Evolutionary conservation across 768 basidiomycete genomes (phyloP).

Genomic region (Psilocybe subaeruginosa): DNA sequence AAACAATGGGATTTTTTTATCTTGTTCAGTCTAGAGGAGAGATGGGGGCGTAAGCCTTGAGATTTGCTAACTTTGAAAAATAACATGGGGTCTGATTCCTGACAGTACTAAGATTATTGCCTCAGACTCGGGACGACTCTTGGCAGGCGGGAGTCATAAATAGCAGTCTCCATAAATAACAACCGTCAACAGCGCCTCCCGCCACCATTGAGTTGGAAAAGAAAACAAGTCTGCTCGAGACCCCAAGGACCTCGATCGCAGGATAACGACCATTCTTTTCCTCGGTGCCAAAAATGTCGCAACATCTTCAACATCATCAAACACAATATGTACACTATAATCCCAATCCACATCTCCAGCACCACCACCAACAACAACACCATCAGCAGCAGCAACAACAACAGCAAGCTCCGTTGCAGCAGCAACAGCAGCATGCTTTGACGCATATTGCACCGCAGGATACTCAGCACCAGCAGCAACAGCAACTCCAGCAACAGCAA

Average conservation of each 20-base stretch:
- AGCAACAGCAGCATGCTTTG: slow-evolving; percentile 24
- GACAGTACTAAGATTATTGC: too few species aligned
- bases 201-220: slow-evolving; percentile 22
- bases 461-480: slow-evolving; percentile 23
- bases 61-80: too few species aligned
- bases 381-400: slow-evolving; percentile 35
- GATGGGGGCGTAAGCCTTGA: too few species aligned
- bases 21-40: too few species aligned
- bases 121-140: too few species aligned
- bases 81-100: too few species aligned
- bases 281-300: slow-evolving; percentile 43
- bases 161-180: background rate
- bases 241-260: slow-evolving; percentile 45
- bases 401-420: slow-evolving; percentile 2
- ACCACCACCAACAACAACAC: slow-evolving; percentile 33
- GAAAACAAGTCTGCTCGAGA: slow-evolving; percentile 21
- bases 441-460: slow-evolving; percentile 34
- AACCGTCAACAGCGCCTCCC: slow-evolving; percentile 14
- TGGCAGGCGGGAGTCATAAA: background rate
- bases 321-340: slow-evolving; percentile 23
- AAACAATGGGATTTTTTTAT: too few species aligned
- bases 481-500: slow-evolving; percentile 17
- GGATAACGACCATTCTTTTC: slow-evolving; percentile 24
- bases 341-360: slow-evolving; percentile 18
- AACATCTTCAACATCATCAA: slow-evolving; percentile 37